Conservation (phyloP, 441 rosid genomes). For the Gossypium davidsonii region DNA sequence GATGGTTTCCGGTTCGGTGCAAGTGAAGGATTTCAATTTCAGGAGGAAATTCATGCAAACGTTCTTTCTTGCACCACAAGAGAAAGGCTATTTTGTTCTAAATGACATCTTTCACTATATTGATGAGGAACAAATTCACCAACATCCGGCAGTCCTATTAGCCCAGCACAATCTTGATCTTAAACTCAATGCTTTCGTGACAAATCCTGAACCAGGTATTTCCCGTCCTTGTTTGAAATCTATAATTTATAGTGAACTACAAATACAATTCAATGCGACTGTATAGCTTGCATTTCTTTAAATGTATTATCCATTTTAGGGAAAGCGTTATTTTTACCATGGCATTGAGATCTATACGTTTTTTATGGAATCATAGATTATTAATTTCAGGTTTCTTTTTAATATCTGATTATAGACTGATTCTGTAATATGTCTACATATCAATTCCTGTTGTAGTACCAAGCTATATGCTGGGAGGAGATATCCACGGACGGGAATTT, state of each 20-base stretch:
- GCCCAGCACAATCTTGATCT: conserved; percentile 37
- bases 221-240: neutral
- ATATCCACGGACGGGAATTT: conserved; percentile 38
- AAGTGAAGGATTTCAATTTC: conserved; percentile 41
- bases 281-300: neutral
- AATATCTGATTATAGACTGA: neutral
- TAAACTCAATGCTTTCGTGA: conserved; percentile 27
- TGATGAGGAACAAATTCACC: conserved; percentile 53
- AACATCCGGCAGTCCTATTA: conserved; percentile 42
- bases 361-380: neutral
- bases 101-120: conserved; percentile 76
- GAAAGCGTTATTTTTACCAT: neutral
- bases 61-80: conserved; percentile 92
- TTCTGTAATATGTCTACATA: neutral
- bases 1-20: conserved; percentile 75
- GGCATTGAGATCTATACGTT: neutral
- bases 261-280: neutral
- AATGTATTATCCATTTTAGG: neutral
- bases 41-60: conserved; percentile 83
- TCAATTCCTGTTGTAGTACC: conserved; percentile 34
- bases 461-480: conserved; percentile 43
- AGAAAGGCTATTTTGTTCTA: conserved; percentile 79
- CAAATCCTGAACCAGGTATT: conserved; percentile 49
- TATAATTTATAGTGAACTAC: neutral
- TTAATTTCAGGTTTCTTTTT: neutral